Percentiles rank a stretch among this genome's conserved stretches.
These are phyloP conservation scores for Arabidopsis suecica DNA, from an alignment of 345 rosid species.

Conservation along the genomic window DNA sequence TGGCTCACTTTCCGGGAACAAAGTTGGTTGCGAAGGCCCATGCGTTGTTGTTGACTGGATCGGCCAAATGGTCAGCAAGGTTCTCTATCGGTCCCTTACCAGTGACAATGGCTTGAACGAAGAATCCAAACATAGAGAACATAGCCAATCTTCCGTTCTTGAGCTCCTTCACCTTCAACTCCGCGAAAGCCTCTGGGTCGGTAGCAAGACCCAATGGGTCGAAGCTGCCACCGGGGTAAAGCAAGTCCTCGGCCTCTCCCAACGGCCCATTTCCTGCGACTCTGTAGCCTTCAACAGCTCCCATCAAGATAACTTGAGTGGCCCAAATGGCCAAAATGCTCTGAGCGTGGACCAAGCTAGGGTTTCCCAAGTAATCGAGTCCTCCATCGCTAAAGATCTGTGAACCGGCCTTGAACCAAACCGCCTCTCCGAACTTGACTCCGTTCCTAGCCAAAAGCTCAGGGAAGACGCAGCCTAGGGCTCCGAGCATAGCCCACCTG, in stretches of 20 bases:
- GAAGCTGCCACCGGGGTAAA: constrained; percentile 60
- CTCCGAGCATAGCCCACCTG: constrained; percentile 63
- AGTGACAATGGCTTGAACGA: constrained; percentile 84
- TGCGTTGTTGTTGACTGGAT: constrained; percentile 87
- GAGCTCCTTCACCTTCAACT: constrained; percentile 81
- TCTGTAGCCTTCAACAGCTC: constrained; percentile 84
- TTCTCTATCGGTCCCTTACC: constrained; percentile 82
- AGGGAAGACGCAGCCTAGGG: constrained; percentile 60
- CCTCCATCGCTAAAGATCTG: constrained; percentile 89
- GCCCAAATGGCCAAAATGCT: constrained; percentile 92
- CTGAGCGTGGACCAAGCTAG: constrained; percentile 78
- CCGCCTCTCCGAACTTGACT: constrained; percentile 80
- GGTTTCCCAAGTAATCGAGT: constrained; percentile 84
- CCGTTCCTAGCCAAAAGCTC: constrained; percentile 71
- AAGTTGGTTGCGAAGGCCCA: constrained; percentile 93
- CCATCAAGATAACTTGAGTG: constrained; percentile 77
- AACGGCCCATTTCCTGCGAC: constrained; percentile 62
- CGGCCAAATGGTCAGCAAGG: constrained; percentile 84
- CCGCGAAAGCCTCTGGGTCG: constrained; percentile 86
- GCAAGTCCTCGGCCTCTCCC: constrained; percentile 56
- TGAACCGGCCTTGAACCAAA: constrained; percentile 90
- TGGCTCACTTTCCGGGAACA: constrained; percentile 78
- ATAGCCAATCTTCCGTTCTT: constrained; percentile 85
- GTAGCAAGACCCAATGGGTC: constrained; percentile 62
- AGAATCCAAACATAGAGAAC: constrained; percentile 92